Evolutionary conservation across 2,329 filamentous ascomycete species (phyloP).

Genomic region (Talaromyces verruculosus): DNA sequence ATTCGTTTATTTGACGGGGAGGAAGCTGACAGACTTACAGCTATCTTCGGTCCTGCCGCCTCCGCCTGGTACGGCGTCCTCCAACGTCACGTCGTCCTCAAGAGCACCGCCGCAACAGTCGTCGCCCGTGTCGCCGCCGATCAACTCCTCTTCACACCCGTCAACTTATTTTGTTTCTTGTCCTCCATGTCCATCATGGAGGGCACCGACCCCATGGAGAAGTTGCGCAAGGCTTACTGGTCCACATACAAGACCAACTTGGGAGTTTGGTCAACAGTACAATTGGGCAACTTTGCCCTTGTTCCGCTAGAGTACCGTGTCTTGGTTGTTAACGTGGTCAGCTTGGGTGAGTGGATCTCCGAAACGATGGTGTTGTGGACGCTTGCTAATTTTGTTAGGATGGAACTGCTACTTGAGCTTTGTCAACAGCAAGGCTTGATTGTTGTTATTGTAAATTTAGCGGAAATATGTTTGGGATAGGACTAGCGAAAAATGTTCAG

Average conservation of each 20-base stretch:
- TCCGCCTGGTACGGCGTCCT: constrained; percentile 85
- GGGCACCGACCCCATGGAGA: constrained; percentile 64
- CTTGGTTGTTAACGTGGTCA: constrained; percentile 81
- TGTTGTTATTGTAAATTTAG: constrained; percentile 5
- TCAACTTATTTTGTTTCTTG: constrained; percentile 78
- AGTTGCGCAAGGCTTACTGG: constrained; percentile 69
- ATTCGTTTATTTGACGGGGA: too few relatives aligned
- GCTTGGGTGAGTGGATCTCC: constrained; percentile 55
- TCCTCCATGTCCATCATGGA: constrained; percentile 81
- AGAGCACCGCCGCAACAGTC: constrained; percentile 67
- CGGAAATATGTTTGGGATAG: background rate
- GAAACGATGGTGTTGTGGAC: background rate
- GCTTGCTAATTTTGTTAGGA: constrained; percentile 36
- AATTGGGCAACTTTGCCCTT: constrained; percentile 83
- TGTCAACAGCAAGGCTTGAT: constrained; percentile 51
- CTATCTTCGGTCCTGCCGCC: constrained; percentile 81
- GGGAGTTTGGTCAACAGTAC: constrained; percentile 82
- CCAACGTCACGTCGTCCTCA: constrained; percentile 66
- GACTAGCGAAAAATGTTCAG: background rate
- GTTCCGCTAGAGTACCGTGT: constrained; percentile 81
- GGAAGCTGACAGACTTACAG: constrained; percentile 42
- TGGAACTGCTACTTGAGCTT: constrained; percentile 62
- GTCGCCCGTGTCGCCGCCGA: constrained; percentile 75
- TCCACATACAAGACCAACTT: constrained; percentile 78
- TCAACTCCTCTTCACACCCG: constrained; percentile 80